Percentiles rank a stretch among this genome's conserved stretches.
phyloP scores from a whole-genome alignment of 768 basidiomycete species.

The Russula lepida region DNA sequence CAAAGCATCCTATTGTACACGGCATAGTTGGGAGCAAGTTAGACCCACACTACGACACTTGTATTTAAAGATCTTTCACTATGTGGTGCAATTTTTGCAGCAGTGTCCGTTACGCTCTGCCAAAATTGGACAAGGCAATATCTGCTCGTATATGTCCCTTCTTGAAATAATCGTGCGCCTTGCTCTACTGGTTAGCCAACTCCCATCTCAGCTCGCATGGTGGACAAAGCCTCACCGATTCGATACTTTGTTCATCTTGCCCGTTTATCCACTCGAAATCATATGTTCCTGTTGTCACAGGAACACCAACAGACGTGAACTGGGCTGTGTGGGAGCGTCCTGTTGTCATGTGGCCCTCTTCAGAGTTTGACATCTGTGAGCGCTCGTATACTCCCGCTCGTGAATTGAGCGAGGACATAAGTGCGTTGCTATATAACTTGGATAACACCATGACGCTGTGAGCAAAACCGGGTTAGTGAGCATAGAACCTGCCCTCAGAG shows the following conservation, averaged over 20 bases:
- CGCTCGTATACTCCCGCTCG: neutral
- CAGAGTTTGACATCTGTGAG: neutral
- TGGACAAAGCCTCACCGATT: neutral
- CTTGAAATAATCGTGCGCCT: neutral
- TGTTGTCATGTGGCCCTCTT: neutral
- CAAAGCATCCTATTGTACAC: no score
- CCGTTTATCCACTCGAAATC: no score
- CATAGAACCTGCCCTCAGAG: neutral
- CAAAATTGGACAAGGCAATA: neutral
- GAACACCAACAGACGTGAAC: neutral
- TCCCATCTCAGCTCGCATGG: neutral
- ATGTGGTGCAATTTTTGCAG: neutral
- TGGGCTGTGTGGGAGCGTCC: neutral
- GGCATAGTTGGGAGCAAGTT: no score
- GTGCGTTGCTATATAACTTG: slow-evolving; percentile 9
- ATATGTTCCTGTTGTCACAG: neutral
- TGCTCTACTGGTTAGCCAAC: neutral
- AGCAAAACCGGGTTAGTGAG: neutral
- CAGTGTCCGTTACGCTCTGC: neutral
- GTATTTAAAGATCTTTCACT: neutral
- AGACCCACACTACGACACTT: no score
- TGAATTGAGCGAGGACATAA: slow-evolving; percentile 11
- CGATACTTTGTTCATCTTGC: neutral
- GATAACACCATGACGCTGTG: neutral
- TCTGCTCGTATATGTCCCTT: neutral